A percentile compares a stretch with the other conserved stretches of the same genome.
Conservation (phyloP, 164 flowering plant genomes). For the Chimonanthus praecox region DNA sequence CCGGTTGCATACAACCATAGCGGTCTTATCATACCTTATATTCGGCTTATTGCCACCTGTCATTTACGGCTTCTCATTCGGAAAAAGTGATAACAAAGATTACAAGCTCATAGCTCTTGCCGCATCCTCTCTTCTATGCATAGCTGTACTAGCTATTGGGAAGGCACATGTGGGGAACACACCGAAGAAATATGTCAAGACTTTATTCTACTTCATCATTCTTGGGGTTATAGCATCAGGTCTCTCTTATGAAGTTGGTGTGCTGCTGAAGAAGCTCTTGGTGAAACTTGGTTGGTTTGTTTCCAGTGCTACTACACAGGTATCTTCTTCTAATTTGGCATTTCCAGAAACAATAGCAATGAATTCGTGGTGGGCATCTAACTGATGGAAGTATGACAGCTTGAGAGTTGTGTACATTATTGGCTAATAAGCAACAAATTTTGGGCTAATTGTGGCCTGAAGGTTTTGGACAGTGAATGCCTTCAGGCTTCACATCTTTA, state of each 20-base stretch:
- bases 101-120: constrained; percentile 38
- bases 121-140: constrained; percentile 40
- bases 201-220: constrained; percentile 18
- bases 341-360: neutral
- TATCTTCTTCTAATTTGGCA: neutral
- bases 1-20: constrained; percentile 40
- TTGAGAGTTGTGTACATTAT: neutral
- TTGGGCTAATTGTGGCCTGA: neutral
- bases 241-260: constrained; percentile 29
- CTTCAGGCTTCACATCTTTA: neutral
- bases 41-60: constrained; percentile 54
- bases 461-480: neutral
- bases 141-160: constrained; percentile 36
- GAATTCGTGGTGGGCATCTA: constrained; percentile 10
- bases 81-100: constrained; percentile 27
- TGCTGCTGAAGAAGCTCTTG: constrained; percentile 21
- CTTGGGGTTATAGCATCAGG: constrained; percentile 27
- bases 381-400: neutral
- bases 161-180: constrained; percentile 26
- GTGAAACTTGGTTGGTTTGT: constrained; percentile 23
- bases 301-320: neutral
- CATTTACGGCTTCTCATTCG: constrained; percentile 45
- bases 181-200: constrained; percentile 28
- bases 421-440: neutral
- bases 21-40: constrained; percentile 44